Base-by-base conservation (phyloP, 768 basidiomycete species). In the Rhodotorula toruloides region DNA sequence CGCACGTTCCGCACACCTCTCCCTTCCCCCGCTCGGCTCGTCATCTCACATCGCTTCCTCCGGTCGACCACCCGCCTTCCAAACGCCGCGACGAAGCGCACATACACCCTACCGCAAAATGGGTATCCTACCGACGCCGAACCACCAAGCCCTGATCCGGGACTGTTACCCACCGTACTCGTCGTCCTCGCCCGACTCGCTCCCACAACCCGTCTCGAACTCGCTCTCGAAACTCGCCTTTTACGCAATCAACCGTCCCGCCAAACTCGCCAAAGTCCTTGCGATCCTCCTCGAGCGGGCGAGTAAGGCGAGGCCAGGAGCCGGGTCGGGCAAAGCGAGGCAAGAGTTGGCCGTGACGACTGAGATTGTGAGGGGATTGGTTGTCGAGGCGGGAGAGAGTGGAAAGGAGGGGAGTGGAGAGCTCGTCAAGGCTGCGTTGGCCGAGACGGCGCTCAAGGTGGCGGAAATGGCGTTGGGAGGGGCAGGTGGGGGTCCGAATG, bases 241-340 rank as follows among this genome's bases (percentile, higher is more conserved):
- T 67, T 72, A 72, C 54, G 59, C 63, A 50, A 63, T 63, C 8
- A 31, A 49, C 37, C 71, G 71, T 27, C 71, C 71, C 7, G 50
- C 65, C n/a, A 72, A 72, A 50, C 49, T 62, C 29, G 67, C 71
- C 32, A 72, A 72, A 57, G 67, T 72, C 34, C 21, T 64, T 27
- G 42, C 47, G 13, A 56, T 54, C 59, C 31, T 72, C 29, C 39
- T 60, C 25, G 61, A 68, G 16, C 63, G 71, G 0, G 61, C 62
- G 11, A 39, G 42, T 32, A 53, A 63, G 29, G 55, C 57, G 17
- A 47, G 12, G 36, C 49, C 19, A 42, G 48, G 27, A 32, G 49
- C 14, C 9, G 27, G 55, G 6, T 9, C 11, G 16, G 31, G 4
- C 29, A 67, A 62, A 32, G 55, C 32, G 22, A 48, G 62, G 8